Conservation (phyloP, 2,329 filamentous ascomycete species). For the Penicillium sp. region DNA sequence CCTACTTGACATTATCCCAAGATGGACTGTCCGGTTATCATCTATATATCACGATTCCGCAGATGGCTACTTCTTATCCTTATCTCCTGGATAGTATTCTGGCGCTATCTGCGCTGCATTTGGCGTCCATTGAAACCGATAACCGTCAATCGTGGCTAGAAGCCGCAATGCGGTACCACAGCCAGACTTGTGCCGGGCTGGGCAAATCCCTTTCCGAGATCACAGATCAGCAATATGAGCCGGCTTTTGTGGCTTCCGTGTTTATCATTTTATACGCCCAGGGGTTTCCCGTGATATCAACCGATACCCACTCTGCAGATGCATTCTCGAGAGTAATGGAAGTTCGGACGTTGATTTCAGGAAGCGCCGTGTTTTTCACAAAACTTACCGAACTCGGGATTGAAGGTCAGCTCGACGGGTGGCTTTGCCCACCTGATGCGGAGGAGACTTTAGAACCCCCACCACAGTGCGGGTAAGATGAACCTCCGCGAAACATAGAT, state of each 20-base stretch:
- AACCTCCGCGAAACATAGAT: not conserved
- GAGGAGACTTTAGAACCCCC: constrained; percentile 8
- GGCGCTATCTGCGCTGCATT: constrained; percentile 46
- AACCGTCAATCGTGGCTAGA: constrained; percentile 34
- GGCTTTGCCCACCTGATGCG: constrained; percentile 20
- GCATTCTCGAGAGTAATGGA: constrained; percentile 30
- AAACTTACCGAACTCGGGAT: constrained; percentile 24
- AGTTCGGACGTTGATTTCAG: constrained; percentile 30
- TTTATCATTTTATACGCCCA: constrained; percentile 41
- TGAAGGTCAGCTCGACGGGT: constrained; percentile 26
- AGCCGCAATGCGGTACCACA: constrained; percentile 38
- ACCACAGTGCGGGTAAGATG: constrained; percentile 3
- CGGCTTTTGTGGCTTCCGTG: constrained; percentile 42
- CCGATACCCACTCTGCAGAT: constrained; percentile 24
- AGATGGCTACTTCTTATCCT: constrained; percentile 42
- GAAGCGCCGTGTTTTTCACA: constrained; percentile 30
- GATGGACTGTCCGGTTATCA: constrained; percentile 32
- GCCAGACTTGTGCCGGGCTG: constrained; percentile 34
- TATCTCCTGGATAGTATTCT: constrained; percentile 48
- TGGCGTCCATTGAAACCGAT: constrained; percentile 39
- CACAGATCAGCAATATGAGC: constrained; percentile 43
- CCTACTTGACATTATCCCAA: constrained; percentile 34
- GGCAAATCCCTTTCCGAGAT: constrained; percentile 38
- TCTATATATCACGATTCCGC: constrained; percentile 36
- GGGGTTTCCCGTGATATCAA: constrained; percentile 30